phyloP scores from a whole-genome alignment of 2,329 filamentous ascomycete genomes.

The Didymella pomorum region DNA sequence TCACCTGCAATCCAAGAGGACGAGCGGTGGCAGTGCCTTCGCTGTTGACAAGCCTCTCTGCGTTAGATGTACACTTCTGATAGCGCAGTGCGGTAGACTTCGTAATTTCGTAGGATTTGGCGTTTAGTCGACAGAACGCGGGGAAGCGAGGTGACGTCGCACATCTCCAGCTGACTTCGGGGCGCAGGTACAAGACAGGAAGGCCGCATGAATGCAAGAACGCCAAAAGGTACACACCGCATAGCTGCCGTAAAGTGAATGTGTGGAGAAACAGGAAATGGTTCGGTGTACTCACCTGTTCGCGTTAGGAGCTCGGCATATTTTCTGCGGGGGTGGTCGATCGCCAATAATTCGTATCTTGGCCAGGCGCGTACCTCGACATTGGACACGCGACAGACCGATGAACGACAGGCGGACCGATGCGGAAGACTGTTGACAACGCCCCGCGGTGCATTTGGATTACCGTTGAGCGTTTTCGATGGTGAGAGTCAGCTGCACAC shows the following conservation, averaged over 20 bases:
- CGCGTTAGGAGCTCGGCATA: constrained; percentile 15
- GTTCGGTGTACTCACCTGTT: constrained; percentile 21
- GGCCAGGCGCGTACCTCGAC: constrained; percentile 10
- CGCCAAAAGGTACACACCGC: constrained; percentile 14
- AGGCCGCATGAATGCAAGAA: constrained; percentile 11
- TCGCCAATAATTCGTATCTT: constrained; percentile 23
- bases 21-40: neutral
- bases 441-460: neutral
- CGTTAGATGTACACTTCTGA: neutral
- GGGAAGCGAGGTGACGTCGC: constrained; percentile 21
- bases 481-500: constrained; percentile 24
- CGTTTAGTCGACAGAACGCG: constrained; percentile 6
- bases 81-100: neutral
- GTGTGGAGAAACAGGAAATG: constrained; percentile 16
- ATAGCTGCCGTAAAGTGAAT: constrained; percentile 3
- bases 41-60: neutral
- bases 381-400: constrained; percentile 12
- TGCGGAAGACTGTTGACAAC: neutral
- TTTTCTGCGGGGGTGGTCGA: constrained; percentile 27
- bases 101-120: neutral
- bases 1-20: neutral
- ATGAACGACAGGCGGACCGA: neutral
- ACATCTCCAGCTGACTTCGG: constrained; percentile 18
- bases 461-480: neutral
- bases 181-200: constrained; percentile 14